phyloP scores from a whole-genome alignment of 1,139 yeast species.

The Scheffersomyces titani region DNA sequence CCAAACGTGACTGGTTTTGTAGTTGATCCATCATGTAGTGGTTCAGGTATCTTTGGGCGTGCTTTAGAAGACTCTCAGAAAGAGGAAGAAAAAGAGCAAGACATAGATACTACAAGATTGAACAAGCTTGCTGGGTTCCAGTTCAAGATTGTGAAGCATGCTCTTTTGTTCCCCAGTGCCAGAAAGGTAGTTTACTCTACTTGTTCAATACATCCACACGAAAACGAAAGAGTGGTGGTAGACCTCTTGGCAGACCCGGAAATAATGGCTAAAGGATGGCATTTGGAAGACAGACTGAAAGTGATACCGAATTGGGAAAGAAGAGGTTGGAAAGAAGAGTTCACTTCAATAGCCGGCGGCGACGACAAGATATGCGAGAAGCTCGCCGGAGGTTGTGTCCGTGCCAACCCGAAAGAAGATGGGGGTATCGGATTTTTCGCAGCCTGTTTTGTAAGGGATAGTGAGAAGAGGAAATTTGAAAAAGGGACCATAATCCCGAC shows the following conservation, averaged over 20 bases:
- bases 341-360: slow-evolving; percentile 46
- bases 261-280: slow-evolving; percentile 72
- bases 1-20: slow-evolving; percentile 73
- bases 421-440: slow-evolving; percentile 99
- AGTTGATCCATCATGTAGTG: slow-evolving; percentile 97
- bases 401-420: slow-evolving; percentile 83
- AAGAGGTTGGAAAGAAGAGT: slow-evolving; percentile 75
- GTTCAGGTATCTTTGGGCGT: slow-evolving; percentile 94
- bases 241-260: slow-evolving; percentile 67
- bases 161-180: slow-evolving; percentile 77
- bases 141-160: slow-evolving; percentile 83
- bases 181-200: slow-evolving; percentile 88
- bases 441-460: slow-evolving; percentile 61
- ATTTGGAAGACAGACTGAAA: slow-evolving; percentile 56
- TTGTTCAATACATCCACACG: slow-evolving; percentile 91
- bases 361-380: slow-evolving; percentile 45
- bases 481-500: neutral
- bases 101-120: slow-evolving; percentile 60
- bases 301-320: slow-evolving; percentile 85
- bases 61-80: slow-evolving; percentile 55
- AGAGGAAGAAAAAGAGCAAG: slow-evolving; percentile 39
- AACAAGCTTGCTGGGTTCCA: slow-evolving; percentile 82
- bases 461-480: neutral
- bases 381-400: slow-evolving; percentile 81
- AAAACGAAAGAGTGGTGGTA: slow-evolving; percentile 88